phyloP scores from a whole-genome alignment of 306 rosid species.

The Castanea crenata region DNA sequence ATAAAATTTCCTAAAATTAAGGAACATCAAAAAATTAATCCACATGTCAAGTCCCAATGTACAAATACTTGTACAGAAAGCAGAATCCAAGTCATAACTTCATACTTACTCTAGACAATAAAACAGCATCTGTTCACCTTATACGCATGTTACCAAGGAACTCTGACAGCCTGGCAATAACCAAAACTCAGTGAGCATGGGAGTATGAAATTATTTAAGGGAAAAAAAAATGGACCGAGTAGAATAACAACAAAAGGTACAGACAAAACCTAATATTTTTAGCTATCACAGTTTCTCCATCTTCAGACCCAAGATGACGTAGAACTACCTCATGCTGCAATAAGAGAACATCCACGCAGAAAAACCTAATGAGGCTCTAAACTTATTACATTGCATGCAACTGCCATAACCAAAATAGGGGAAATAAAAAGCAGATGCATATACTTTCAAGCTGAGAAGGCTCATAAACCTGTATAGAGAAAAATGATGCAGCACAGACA shows the following conservation, averaged over 20 bases:
- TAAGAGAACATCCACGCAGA: slow-evolving; percentile 21
- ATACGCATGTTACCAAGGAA: slow-evolving; percentile 70
- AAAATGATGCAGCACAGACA: background rate
- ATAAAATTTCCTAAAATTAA: background rate
- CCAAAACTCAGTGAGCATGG: slow-evolving; percentile 18
- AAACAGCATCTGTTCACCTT: slow-evolving; percentile 47
- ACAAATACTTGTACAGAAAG: background rate
- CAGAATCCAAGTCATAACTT: slow-evolving; percentile 3
- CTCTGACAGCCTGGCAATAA: slow-evolving; percentile 73
- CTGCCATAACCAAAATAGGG: background rate
- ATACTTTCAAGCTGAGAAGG: background rate
- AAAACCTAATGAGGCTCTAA: slow-evolving; percentile 7
- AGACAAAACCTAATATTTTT: slow-evolving; percentile 68
- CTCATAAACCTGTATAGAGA: background rate
- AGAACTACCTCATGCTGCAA: slow-evolving; percentile 82
- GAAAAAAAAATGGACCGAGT: background rate
- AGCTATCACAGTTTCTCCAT: slow-evolving; percentile 80
- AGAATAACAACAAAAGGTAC: background rate
- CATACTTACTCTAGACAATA: slow-evolving; percentile 43
- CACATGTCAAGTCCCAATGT: background rate
- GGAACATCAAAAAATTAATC: background rate
- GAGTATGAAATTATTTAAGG: background rate
- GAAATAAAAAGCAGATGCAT: background rate
- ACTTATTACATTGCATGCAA: background rate
- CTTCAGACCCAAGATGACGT: slow-evolving; percentile 88